Evolutionary conservation across 192 early-diverging fungal species (phyloP).

Genomic region (Coemansia sp.): DNA sequence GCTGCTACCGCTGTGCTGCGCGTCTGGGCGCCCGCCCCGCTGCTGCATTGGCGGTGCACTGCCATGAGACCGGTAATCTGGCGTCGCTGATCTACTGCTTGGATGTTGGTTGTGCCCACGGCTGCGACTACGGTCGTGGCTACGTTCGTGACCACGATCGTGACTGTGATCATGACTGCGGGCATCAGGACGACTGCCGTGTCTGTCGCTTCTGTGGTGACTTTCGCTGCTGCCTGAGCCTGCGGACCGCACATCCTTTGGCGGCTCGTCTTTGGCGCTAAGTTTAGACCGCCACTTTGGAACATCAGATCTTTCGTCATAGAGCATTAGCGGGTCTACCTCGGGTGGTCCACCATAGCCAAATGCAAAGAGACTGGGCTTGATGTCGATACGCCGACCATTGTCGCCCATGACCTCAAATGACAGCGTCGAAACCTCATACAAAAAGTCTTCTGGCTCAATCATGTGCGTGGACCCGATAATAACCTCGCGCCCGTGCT

Average conservation of each 20-base stretch:
- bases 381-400: slow-evolving; percentile 33
- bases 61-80: slow-evolving; percentile 21
- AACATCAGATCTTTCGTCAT: slow-evolving; percentile 30
- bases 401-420: slow-evolving; percentile 42
- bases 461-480: slow-evolving; percentile 50
- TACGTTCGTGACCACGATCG: not conserved
- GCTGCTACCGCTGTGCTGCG: slow-evolving; percentile 24
- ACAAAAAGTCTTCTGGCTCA: slow-evolving; percentile 47
- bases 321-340: slow-evolving; percentile 38
- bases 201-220: not conserved
- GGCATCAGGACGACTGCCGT: not conserved
- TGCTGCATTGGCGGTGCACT: slow-evolving; percentile 11
- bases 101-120: slow-evolving; percentile 20
- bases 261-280: slow-evolving; percentile 7
- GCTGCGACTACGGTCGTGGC: slow-evolving; percentile 20
- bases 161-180: not conserved
- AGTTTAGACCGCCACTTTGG: slow-evolving; percentile 25
- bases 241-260: not conserved
- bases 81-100: slow-evolving; percentile 14
- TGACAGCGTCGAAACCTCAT: slow-evolving; percentile 46
- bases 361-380: slow-evolving; percentile 39
- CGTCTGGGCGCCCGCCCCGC: slow-evolving; percentile 6
- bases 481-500: slow-evolving; percentile 50
- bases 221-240: not conserved
- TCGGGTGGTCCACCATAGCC: slow-evolving; percentile 48